A percentile compares a stretch with the other conserved stretches of the same genome.
Conservation (phyloP, 78 protist species). For the Protostelium mycophagum region DNA sequence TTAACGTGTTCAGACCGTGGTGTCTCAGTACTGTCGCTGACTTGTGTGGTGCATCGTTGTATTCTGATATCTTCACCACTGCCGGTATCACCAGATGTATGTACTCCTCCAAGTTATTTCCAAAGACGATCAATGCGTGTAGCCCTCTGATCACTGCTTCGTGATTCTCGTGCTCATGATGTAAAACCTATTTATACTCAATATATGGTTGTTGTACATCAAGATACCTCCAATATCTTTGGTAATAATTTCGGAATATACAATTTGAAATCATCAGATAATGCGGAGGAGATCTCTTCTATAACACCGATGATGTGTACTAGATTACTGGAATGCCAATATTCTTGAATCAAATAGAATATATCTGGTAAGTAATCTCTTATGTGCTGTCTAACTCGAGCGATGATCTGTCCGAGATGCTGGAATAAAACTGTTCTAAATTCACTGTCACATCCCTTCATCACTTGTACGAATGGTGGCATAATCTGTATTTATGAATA, state of each 20-base stretch:
- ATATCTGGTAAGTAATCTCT: slow-evolving; percentile 74
- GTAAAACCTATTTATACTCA: no score
- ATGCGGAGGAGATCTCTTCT: slow-evolving; percentile 77
- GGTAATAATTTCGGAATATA: slow-evolving; percentile 87
- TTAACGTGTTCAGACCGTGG: not conserved
- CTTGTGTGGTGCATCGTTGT: slow-evolving; percentile 32
- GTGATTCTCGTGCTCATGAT: not conserved
- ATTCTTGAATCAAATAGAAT: slow-evolving; percentile 70
- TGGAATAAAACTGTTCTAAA: slow-evolving; percentile 76
- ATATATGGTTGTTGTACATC: no score
- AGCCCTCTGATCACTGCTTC: slow-evolving; percentile 33
- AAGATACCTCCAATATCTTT: slow-evolving; percentile 62
- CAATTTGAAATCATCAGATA: slow-evolving; percentile 85
- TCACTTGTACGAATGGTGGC: slow-evolving; percentile 73
- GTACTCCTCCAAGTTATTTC: slow-evolving; percentile 83
- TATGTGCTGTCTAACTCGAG: slow-evolving; percentile 87
- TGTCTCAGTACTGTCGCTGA: slow-evolving; percentile 1
- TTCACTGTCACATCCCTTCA: slow-evolving; percentile 60
- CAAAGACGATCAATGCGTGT: slow-evolving; percentile 79
- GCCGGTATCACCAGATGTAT: slow-evolving; percentile 90
- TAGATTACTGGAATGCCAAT: slow-evolving; percentile 67
- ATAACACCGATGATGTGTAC: slow-evolving; percentile 70
- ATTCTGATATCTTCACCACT: slow-evolving; percentile 69
- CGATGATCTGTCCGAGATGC: slow-evolving; percentile 70
- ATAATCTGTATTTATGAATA: slow-evolving; percentile 51